Evolutionary conservation across 805 yeast genomes (phyloP).

Genomic region (Groenewaldozyma salmanticensis): DNA sequence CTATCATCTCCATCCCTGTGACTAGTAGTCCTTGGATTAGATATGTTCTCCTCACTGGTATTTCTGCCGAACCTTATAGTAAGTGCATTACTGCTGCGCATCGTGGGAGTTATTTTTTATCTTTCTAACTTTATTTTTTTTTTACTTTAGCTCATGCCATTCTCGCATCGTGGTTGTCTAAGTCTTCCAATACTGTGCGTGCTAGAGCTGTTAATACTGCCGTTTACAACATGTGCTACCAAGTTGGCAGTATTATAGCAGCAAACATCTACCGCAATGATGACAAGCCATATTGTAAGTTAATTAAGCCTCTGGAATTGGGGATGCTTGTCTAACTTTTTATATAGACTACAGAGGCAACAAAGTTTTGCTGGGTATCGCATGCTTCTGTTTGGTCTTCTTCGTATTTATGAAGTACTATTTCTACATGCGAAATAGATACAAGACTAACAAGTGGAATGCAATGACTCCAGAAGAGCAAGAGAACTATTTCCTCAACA

Average conservation of each 20-base stretch:
- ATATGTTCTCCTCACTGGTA: constrained; percentile 2
- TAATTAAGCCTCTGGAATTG: too few species aligned
- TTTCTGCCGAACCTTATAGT: constrained; percentile 5
- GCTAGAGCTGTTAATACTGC: constrained; percentile 56
- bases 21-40: not conserved
- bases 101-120: not conserved
- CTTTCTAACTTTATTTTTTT: constrained; percentile 27
- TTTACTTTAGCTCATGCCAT: constrained; percentile 48
- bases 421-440: constrained; percentile 23
- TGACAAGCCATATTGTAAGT: constrained; percentile 52
- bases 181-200: constrained; percentile 50
- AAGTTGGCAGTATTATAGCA: constrained; percentile 43
- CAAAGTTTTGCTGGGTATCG: constrained; percentile 17
- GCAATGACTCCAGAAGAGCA: constrained; percentile 39
- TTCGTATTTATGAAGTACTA: constrained; percentile 23
- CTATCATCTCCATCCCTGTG: not conserved
- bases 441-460: constrained; percentile 39
- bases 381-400: constrained; percentile 10
- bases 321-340: too few species aligned
- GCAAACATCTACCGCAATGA: constrained; percentile 45
- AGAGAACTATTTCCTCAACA: constrained; percentile 33
- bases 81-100: constrained; percentile 2
- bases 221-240: constrained; percentile 52
- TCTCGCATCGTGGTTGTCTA: constrained; percentile 49
- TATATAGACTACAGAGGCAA: constrained; percentile 54